Conservation (phyloP, 225 moss, liverwort and hornwort genomes). For the Pseudisothecium myosuroides region DNA sequence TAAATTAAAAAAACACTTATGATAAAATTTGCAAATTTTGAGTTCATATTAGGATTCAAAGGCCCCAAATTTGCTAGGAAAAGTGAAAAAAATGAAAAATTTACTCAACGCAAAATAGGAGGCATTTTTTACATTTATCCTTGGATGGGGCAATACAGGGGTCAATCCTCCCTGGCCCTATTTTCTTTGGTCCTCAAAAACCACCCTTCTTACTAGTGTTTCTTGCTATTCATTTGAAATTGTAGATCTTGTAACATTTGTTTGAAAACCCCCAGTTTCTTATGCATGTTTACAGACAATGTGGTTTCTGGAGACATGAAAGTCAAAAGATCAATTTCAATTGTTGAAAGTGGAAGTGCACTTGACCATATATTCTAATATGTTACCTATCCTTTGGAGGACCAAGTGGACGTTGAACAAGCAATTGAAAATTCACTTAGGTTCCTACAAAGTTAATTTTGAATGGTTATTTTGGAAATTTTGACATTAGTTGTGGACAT, state of each 20-base stretch:
- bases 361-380: neutral
- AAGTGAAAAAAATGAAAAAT: no score
- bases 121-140: no score
- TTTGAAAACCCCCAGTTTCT: accelerated
- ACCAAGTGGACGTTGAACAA: neutral
- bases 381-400: accelerated
- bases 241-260: neutral
- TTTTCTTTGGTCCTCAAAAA: no score
- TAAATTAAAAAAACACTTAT: no score
- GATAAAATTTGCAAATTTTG: no score
- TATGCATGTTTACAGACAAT: neutral
- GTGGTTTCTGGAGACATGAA: accelerated
- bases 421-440: neutral
- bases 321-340: neutral
- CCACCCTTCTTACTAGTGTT: neutral
- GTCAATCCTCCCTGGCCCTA: no score
- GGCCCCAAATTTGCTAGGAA: no score
- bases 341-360: no score
- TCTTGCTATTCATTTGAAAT: neutral
- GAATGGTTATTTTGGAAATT: neutral
- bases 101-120: no score
- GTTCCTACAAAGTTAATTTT: neutral
- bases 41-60: no score
- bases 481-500: neutral
- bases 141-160: no score